Conservation (phyloP, 495 filamentous ascomycete genomes). For the Achaetomiella virescens region DNA sequence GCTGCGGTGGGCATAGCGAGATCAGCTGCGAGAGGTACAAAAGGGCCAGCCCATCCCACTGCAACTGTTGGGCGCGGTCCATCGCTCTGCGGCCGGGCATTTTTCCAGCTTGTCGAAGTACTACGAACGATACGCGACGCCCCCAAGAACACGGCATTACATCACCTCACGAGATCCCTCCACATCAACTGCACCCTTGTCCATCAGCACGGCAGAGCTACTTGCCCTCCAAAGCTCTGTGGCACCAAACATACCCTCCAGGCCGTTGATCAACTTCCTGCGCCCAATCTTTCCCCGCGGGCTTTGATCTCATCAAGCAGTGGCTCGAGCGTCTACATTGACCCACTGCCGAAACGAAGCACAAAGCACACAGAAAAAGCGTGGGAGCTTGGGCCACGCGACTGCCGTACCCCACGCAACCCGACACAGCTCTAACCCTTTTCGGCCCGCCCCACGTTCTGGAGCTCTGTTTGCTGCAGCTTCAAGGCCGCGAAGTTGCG, state of each 20-base stretch:
- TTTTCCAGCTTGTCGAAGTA: background rate
- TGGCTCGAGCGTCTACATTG: background rate
- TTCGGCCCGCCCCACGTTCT: background rate
- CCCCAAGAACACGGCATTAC: constrained; percentile 7
- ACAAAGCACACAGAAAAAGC: background rate
- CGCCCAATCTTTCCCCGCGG: background rate
- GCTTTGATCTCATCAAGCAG: background rate
- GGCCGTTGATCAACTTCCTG: background rate
- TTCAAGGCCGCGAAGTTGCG: background rate
- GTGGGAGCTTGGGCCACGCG: constrained; percentile 2
- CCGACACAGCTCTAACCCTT: background rate
- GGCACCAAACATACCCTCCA: background rate
- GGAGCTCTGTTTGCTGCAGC: constrained; percentile 1
- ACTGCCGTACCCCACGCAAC: constrained; percentile 2
- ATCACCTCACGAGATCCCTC: constrained; percentile 2
- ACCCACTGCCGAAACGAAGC: background rate
- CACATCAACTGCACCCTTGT: background rate
- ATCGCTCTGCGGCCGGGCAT: constrained; percentile 7
- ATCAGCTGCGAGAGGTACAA: constrained; percentile 21
- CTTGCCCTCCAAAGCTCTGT: too few species aligned
- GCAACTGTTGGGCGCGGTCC: constrained; percentile 15
- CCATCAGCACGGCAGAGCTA: too few species aligned
- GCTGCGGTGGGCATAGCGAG: background rate
- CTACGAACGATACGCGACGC: background rate
- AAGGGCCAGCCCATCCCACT: constrained; percentile 26